These are phyloP conservation scores for Calonectria hongkongensis DNA, from an alignment of 2,329 filamentous ascomycete genomes.

Conservation along the genomic window DNA sequence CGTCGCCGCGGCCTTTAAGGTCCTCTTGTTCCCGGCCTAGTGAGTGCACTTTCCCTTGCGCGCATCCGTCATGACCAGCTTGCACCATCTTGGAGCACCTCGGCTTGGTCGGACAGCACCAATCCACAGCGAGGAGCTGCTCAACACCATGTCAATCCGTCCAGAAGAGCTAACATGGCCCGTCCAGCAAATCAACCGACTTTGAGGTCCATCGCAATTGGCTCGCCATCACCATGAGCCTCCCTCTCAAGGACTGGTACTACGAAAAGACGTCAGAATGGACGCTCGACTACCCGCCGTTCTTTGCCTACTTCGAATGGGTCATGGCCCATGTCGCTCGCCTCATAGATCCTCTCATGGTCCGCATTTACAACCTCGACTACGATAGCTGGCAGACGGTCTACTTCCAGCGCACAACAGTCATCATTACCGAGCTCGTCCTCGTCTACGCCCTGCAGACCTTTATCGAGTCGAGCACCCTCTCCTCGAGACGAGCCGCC, in stretches of 20 bases:
- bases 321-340: conserved; percentile 86
- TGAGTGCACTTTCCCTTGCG: conserved; percentile 69
- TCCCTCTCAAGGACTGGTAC: conserved; percentile 94
- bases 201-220: conserved; percentile 99
- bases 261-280: conserved; percentile 98
- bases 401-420: conserved; percentile 93
- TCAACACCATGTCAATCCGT: not conserved
- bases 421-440: conserved; percentile 89
- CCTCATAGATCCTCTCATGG: conserved; percentile 86
- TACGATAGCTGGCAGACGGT: conserved; percentile 96
- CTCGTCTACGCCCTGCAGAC: conserved; percentile 88
- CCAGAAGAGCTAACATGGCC: conserved; percentile 18
- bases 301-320: conserved; percentile 99
- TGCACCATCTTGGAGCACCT: not conserved
- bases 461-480: conserved; percentile 84
- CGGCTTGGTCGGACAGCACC: conserved; percentile 4
- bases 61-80: conserved; percentile 20
- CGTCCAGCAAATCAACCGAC: conserved; percentile 92
- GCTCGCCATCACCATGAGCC: conserved; percentile 94
- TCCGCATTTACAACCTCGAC: conserved; percentile 85
- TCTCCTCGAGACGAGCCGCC: conserved; percentile 81
- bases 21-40: conserved; percentile 96
- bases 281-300: conserved; percentile 99
- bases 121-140: not conserved
- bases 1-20: conserved; percentile 90